phyloP scores from a whole-genome alignment of 345 rosid genomes.

The Hypericum androsaemum region DNA sequence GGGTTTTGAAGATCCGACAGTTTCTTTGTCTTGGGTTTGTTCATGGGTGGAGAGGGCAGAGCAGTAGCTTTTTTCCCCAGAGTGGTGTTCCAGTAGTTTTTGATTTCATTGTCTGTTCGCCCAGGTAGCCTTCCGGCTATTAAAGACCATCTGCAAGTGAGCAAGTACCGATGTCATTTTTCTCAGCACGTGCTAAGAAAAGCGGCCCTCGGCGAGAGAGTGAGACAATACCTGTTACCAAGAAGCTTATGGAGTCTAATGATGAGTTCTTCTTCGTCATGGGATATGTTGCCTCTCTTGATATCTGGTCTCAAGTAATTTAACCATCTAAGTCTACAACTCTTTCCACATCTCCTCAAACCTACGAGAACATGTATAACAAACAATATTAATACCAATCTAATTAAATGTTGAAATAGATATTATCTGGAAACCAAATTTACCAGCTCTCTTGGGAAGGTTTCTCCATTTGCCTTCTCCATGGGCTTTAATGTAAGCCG shows the following conservation, averaged over 20 bases:
- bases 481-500: conserved; percentile 35
- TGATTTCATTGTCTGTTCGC: conserved; percentile 66
- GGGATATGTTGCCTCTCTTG: conserved; percentile 45
- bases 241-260: conserved; percentile 52
- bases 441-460: conserved; percentile 58
- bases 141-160: conserved; percentile 41
- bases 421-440: too few relatives aligned
- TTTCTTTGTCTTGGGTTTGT: neutral
- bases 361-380: conserved; percentile 15
- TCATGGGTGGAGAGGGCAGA: conserved; percentile 6
- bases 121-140: conserved; percentile 63
- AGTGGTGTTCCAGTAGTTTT: conserved; percentile 54
- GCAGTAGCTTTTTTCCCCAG: conserved; percentile 29
- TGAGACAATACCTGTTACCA: conserved; percentile 38
- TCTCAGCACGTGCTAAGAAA: neutral
- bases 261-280: conserved; percentile 50
- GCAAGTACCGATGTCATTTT: neutral
- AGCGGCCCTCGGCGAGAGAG: too few relatives aligned
- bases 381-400: neutral
- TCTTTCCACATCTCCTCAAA: conserved; percentile 52
- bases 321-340: conserved; percentile 53
- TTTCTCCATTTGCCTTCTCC: conserved; percentile 60
- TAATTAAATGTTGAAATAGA: neutral
- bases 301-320: conserved; percentile 53
- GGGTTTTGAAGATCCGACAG: neutral